phyloP scores from a whole-genome alignment of 139 green algal genomes.

The Pycnococcus provasolii region DNA sequence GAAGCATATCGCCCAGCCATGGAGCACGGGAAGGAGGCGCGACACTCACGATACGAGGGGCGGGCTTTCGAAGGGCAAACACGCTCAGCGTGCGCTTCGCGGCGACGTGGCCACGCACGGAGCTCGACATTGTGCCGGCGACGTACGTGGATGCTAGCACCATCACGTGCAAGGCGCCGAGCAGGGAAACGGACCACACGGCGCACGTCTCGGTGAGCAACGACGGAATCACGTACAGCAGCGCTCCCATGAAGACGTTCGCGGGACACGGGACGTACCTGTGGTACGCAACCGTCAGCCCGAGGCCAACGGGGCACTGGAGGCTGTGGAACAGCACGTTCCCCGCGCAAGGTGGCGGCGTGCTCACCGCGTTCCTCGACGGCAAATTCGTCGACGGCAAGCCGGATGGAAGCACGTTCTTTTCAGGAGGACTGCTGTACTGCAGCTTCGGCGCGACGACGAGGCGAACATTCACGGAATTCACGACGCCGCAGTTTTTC shows the following conservation, averaged over 20 bases:
- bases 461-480: not conserved
- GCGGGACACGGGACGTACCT: not conserved
- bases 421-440: not conserved
- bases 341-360: not conserved
- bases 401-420: not conserved
- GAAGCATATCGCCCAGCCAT: too few relatives aligned
- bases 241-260: constrained; percentile 1
- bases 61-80: not conserved
- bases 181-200: not conserved
- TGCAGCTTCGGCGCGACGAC: not conserved
- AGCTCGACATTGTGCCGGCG: not conserved
- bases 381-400: not conserved
- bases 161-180: not conserved
- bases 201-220: constrained; percentile 3
- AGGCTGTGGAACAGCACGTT: constrained; percentile 6
- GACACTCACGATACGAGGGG: not conserved
- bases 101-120: not conserved
- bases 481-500: not conserved
- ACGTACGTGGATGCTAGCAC: constrained; percentile 3
- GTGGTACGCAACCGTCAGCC: not conserved
- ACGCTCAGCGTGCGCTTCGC: not conserved
- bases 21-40: not conserved
- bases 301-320: not conserved
- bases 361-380: not conserved
- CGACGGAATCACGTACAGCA: not conserved